Percentiles rank a stretch among this genome's conserved stretches.
Evolutionary conservation across 2,329 filamentous ascomycete species (phyloP).

Genomic region (Trichophyton equinum): DNA sequence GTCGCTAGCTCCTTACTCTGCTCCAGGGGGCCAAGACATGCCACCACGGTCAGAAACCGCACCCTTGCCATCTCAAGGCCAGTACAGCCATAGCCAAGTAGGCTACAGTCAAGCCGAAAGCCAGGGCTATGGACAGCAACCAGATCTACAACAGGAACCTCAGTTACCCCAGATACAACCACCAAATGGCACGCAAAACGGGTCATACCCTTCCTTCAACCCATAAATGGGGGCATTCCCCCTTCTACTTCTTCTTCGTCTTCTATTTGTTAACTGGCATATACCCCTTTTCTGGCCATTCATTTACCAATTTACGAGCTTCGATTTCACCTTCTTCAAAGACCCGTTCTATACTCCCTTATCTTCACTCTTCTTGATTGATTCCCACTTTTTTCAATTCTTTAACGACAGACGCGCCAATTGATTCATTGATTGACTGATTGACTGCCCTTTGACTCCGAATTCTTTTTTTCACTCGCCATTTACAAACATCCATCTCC

Average conservation of each 20-base stretch:
- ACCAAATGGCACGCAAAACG: background rate
- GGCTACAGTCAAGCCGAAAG: background rate
- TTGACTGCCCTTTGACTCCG: too few relatives aligned
- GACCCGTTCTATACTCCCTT: background rate
- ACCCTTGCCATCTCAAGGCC: background rate
- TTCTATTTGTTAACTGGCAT: background rate
- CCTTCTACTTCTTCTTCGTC: background rate
- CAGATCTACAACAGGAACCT: background rate
- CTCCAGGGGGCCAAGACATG: background rate
- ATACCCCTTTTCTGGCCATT: background rate
- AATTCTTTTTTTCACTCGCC: background rate
- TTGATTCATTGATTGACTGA: background rate
- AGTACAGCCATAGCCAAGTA: background rate
- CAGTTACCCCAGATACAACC: background rate
- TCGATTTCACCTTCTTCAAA: background rate
- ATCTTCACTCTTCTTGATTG: background rate
- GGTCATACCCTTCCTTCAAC: background rate
- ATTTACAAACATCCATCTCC: background rate
- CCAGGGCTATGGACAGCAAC: background rate
- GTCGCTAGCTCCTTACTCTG: background rate
- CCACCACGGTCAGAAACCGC: constrained; percentile 7
- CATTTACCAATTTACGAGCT: background rate
- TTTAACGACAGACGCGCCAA: background rate
- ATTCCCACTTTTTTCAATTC: background rate
- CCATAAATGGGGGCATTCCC: background rate